Percentiles rank a stretch among this genome's conserved stretches.
phyloP scores from a whole-genome alignment of 345 rosid genomes.

The Euphorbia peplus region DNA sequence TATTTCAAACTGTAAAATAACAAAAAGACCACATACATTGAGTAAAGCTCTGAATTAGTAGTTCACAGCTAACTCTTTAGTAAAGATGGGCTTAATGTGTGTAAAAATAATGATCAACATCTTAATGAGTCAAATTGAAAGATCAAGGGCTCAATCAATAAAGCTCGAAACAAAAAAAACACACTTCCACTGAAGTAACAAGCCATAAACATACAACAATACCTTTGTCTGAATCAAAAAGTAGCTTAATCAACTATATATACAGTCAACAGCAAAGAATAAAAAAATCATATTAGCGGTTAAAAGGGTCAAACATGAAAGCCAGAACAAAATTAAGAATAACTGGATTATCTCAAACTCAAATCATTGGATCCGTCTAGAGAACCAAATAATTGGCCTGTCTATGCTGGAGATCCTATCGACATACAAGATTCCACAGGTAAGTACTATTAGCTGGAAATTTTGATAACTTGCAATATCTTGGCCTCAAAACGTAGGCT shows the following conservation, averaged over 20 bases:
- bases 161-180: too few species aligned
- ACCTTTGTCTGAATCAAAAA: background rate
- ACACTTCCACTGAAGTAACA: too few species aligned
- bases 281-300: background rate
- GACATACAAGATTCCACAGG: background rate
- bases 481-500: background rate
- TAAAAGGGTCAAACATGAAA: background rate
- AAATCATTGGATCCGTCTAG: background rate
- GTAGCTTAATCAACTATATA: background rate
- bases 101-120: too few species aligned
- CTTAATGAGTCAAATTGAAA: too few species aligned
- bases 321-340: background rate
- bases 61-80: too few species aligned
- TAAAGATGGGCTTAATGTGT: too few species aligned
- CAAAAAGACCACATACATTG: too few species aligned
- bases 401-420: background rate
- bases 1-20: too few species aligned
- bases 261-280: background rate
- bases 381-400: background rate
- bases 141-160: too few species aligned
- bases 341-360: background rate
- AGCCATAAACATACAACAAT: background rate
- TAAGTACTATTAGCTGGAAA: background rate
- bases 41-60: too few species aligned
- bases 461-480: background rate